Base-by-base conservation (phyloP, 2,329 filamentous ascomycete species). In the Xylaria sp. region DNA sequence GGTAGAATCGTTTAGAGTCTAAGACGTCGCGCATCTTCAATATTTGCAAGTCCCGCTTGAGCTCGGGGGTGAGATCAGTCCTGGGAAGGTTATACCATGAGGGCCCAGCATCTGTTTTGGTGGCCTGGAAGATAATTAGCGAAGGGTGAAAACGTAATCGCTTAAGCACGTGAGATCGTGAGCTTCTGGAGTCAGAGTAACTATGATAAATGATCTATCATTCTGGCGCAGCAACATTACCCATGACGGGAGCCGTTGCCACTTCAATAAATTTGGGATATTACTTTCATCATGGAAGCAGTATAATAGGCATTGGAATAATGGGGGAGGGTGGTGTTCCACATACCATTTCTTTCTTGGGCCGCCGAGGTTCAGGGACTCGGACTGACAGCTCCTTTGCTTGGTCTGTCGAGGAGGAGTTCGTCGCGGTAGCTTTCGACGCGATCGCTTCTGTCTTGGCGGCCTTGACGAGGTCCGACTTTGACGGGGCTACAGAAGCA, bases 11-110 rank as follows among this genome's bases (percentile, higher is more conserved):
- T 70, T 97, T 93, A 1, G 92, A 87, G 62, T 97, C 93, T 19
- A 97, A 80, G 18, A 96, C 87, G 51, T 87, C 88, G 71, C 94
- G 86, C 88, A 97, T 93, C 61, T 91, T 87, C 54, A 99, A 78
- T 9, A 97, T 78, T 72, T 97, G 92, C 46, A 97, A 79, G 69
- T 99, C 93, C 63, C 91, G 84, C 74, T 92, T 96, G 57, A 97
- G 79, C 67, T 95, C 87, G 7, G 91, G 85, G 0, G 92, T 96
- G 46, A 96, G 74, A 46, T 90, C 80, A 21, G 93, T 97, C 66
- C 87, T 87, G 5, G 92, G 92, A 49, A 99, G 79, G 65, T 95
- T 83, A 76, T 89, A 97, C 93, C 93, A 97, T 53, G 89, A 79
- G 16, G 86, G 74, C 41, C 93, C 94, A 46, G 92, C 89, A 57